Base-by-base conservation (phyloP, 129 eudicot genomes). In the Saussurea involucrata region DNA sequence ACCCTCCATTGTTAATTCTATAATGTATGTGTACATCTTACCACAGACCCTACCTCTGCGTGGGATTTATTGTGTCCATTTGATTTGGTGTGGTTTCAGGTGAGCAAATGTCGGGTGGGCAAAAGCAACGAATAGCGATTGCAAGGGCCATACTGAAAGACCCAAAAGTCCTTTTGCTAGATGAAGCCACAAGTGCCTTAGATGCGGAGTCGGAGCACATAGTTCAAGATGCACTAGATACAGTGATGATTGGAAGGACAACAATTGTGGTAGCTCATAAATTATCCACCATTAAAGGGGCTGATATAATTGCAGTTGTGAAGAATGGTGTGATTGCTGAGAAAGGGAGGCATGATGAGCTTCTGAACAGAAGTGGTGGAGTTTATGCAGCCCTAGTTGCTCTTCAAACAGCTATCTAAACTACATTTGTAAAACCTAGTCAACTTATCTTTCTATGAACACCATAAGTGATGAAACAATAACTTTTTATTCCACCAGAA, bases 51-150 rank as follows among this genome's bases (percentile, higher is more conserved):
- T 53, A 53, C 22, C 18, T 49, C 8, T 53, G 8, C 6, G 18
- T 53, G 61, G 22, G 22, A 53, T 53, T 53, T 53, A 53, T 0
- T 0, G 58, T 53, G 61, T 49, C n/a, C 22, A 17, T 49, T 49
- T 49, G 60, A 4, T 15, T 49, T 49, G 60, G 7, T n/a, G 7
- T 15, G 60, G 7, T 49, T 49, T 49, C 22, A 49, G 60, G 60
- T 44, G 80, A 72, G 74, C 85, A 80, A 67, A 21, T 84, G 46
- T 84, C 88, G 2, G 88, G 88, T 4, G 88, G 88, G 31, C 88
- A 84, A 33, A 84, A 84, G 66, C 88, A 84, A 31, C 63, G 82
- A 6, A 80, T 80, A 64, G 88, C 88, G 20, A 85, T 85, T 57
- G 88, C 88, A 53, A 72, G 88, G 66, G 88, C 83, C 0, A 85